A percentile compares a stretch with the other conserved stretches of the same genome.
Evolutionary conservation across 352 stramenopile genomes (phyloP).

Genomic region (Globisporangium uncinulatum): DNA sequence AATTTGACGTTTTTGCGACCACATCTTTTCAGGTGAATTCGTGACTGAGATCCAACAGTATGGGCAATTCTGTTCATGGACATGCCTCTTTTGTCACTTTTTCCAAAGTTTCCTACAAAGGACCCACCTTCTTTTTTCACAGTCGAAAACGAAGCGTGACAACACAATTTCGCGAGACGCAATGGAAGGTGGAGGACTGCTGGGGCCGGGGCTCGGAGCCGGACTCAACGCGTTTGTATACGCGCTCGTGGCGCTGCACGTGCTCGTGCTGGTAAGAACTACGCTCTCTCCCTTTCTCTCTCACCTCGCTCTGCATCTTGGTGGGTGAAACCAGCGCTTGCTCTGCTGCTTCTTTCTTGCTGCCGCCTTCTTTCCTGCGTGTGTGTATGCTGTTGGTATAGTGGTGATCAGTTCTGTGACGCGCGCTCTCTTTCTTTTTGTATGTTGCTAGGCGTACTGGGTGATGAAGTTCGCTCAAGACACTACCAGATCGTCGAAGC

Average conservation of each 20-base stretch:
- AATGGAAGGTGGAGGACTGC: conserved; percentile 13
- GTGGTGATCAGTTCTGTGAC: not conserved
- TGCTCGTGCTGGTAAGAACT: conserved; percentile 58
- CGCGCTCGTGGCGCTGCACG: conserved; percentile 61
- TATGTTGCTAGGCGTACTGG: conserved; percentile 46
- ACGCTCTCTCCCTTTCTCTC: conserved; percentile 13
- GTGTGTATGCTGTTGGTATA: not conserved
- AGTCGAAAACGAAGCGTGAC: not conserved
- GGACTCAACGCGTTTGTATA: conserved; percentile 65
- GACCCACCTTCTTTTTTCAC: not conserved
- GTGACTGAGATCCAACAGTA: too few species aligned
- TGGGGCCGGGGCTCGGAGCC: conserved; percentile 37
- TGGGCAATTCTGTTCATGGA: too few species aligned
- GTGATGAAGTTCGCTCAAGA: conserved; percentile 56
- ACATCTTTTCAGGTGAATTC: too few species aligned
- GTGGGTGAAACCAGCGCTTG: conserved; percentile 6
- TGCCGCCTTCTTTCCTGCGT: not conserved
- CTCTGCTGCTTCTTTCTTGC: not conserved
- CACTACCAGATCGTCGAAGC: conserved; percentile 27
- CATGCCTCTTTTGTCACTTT: too few species aligned
- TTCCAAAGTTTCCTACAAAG: too few species aligned
- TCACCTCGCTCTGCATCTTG: conserved; percentile 12
- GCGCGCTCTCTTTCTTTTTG: not conserved
- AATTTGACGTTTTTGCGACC: too few species aligned
- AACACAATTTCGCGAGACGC: not conserved